These are phyloP conservation scores for Aspergillus indologenus DNA, from an alignment of 495 filamentous ascomycete species.

Conservation along the genomic window DNA sequence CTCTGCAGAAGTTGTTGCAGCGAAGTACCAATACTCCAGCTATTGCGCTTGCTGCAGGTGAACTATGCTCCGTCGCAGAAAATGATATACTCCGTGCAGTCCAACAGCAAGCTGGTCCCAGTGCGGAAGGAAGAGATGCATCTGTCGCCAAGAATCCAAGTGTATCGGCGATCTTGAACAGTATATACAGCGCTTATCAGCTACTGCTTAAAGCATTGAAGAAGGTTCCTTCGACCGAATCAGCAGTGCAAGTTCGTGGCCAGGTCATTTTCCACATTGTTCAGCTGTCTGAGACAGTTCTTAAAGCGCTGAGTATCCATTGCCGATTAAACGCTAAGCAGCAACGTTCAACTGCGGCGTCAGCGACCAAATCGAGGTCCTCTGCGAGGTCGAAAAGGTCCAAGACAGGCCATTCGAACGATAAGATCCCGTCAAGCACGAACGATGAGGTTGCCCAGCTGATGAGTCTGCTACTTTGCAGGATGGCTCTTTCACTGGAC, in stretches of 20 bases:
- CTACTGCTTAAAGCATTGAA: constrained; percentile 31
- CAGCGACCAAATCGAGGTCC: constrained; percentile 8
- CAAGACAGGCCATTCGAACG: not conserved
- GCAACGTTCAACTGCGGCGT: constrained; percentile 1
- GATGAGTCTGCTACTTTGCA: constrained; percentile 26
- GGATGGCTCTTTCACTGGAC: constrained; percentile 31
- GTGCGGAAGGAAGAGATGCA: constrained; percentile 4
- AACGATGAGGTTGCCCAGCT: constrained; percentile 21
- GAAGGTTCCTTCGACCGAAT: constrained; percentile 26
- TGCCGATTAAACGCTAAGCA: constrained; percentile 26
- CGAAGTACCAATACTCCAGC: constrained; percentile 20
- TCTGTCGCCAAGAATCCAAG: constrained; percentile 16
- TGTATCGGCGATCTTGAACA: constrained; percentile 16
- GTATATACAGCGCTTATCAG: constrained; percentile 24
- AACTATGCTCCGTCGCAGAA: constrained; percentile 28
- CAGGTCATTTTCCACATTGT: constrained; percentile 41
- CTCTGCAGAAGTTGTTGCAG: constrained; percentile 32
- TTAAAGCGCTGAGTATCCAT: constrained; percentile 30
- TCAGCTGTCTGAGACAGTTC: constrained; percentile 36
- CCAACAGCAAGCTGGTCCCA: not conserved
- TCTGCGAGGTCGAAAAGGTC: constrained; percentile 6
- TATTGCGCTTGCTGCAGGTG: constrained; percentile 24
- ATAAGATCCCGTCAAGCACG: not conserved
- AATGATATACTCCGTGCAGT: constrained; percentile 20
- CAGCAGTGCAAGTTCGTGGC: constrained; percentile 14